These are phyloP conservation scores for Psilocybe subaeruginosa DNA, from an alignment of 768 basidiomycete genomes.

Conservation along the genomic window DNA sequence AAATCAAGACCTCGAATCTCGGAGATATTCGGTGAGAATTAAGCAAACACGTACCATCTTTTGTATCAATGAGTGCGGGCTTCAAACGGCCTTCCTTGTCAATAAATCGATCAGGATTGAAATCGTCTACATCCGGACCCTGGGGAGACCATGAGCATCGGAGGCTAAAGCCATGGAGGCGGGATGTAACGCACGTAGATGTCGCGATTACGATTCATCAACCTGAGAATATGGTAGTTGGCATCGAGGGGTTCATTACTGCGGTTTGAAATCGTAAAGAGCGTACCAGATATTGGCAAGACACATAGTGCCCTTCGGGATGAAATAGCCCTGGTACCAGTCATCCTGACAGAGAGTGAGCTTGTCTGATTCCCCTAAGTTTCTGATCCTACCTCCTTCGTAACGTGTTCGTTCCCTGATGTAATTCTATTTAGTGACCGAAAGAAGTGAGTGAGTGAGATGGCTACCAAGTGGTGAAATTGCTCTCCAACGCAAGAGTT, in stretches of 20 bases:
- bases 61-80: neutral
- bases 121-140: slow-evolving; percentile 1
- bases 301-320: slow-evolving; percentile 6
- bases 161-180: neutral
- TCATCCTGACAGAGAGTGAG: neutral
- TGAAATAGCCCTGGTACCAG: slow-evolving; percentile 1
- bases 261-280: no score
- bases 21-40: neutral
- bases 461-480: neutral
- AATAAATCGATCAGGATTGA: slow-evolving; percentile 6
- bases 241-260: no score
- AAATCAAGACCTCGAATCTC: neutral
- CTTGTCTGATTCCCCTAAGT: neutral
- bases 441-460: no score
- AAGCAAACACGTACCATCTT: neutral
- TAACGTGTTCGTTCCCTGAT: no score
- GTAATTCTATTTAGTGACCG: no score
- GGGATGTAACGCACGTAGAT: neutral
- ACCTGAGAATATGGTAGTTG: neutral
- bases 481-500: neutral
- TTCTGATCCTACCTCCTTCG: no score
- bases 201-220: slow-evolving; percentile 4
- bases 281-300: slow-evolving; percentile 2
- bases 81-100: neutral
- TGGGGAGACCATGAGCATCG: neutral